Evolutionary conservation across 2,329 filamentous ascomycete species (phyloP).

Genomic region (Colletotrichum simmondsii): DNA sequence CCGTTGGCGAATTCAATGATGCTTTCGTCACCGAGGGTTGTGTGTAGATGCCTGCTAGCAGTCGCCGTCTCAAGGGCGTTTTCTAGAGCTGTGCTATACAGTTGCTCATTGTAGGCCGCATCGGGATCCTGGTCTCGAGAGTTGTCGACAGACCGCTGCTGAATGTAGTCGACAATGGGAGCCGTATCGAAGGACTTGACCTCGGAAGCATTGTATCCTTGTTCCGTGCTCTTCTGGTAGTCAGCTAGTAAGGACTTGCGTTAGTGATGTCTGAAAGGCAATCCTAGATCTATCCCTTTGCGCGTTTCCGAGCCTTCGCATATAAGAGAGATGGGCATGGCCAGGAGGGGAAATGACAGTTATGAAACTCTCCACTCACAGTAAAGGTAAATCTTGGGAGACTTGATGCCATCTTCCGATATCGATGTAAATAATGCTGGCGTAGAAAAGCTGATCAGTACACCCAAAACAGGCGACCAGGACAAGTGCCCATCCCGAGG

Average conservation of each 20-base stretch:
- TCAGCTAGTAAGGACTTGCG: conserved; percentile 7
- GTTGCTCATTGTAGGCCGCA: conserved; percentile 33
- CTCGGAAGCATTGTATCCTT: conserved; percentile 18
- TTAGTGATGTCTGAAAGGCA: not conserved
- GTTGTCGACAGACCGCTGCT: conserved; percentile 32
- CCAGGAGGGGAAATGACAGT: no score
- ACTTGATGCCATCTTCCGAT: conserved; percentile 31
- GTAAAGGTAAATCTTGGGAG: conserved; percentile 32
- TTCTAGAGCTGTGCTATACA: conserved; percentile 20
- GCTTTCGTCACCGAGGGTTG: conserved; percentile 25
- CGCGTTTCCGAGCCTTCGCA: no score
- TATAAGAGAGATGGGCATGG: fast-evolving
- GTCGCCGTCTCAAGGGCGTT: not conserved
- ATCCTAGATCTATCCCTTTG: no score
- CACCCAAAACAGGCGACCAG: conserved; percentile 22
- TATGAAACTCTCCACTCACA: not conserved
- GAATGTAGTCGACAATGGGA: conserved; percentile 20
- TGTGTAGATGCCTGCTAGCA: conserved; percentile 5
- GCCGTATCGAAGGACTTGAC: conserved; percentile 17
- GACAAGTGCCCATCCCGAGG: conserved; percentile 34
- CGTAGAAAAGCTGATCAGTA: conserved; percentile 22
- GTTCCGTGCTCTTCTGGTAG: conserved; percentile 16
- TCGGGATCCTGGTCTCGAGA: conserved; percentile 35
- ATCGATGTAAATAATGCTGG: conserved; percentile 34
- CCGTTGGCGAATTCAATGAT: conserved; percentile 33